phyloP scores from a whole-genome alignment of 2,329 filamentous ascomycete species.

The Hypoxylon sp. region DNA sequence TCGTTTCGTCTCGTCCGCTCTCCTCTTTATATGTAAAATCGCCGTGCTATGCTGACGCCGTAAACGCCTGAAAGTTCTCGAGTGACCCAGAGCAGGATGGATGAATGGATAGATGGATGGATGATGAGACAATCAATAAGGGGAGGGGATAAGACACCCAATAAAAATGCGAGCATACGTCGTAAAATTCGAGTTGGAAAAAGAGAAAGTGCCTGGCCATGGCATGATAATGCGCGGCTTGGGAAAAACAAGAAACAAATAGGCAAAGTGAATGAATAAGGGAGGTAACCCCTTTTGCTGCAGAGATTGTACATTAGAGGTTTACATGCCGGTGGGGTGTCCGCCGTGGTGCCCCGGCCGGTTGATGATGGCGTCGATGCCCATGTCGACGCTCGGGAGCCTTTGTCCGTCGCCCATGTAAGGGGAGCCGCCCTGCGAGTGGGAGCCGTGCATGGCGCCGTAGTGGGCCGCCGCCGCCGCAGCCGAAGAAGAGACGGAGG shows the following conservation, averaged over 20 bases:
- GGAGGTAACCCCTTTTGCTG: not conserved
- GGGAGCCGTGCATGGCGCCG: constrained; percentile 47
- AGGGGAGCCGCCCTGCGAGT: constrained; percentile 58
- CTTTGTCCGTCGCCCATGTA: constrained; percentile 62
- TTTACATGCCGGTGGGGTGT: constrained; percentile 41
- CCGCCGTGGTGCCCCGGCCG: constrained; percentile 52
- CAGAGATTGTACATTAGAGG: not conserved
- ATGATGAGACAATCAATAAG: constrained; percentile 17
- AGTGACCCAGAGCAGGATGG: not conserved
- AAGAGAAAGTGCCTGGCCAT: not conserved
- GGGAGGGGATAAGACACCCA: not conserved
- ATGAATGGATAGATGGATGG: too few species aligned
- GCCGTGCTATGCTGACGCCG: constrained; percentile 39
- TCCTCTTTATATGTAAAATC: constrained; percentile 29
- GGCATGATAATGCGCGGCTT: constrained; percentile 1
- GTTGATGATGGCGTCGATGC: constrained; percentile 70
- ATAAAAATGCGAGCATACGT: constrained; percentile 10
- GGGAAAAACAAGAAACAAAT: not conserved
- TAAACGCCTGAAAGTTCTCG: constrained; percentile 30
- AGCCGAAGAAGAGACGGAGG: constrained; percentile 67
- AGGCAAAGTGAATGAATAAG: constrained; percentile 7
- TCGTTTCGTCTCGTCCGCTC: constrained; percentile 12
- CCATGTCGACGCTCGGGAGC: constrained; percentile 70
- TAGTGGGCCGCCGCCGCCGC: constrained; percentile 51
- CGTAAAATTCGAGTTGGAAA: constrained; percentile 9